These are phyloP conservation scores for Didymella arachidicola DNA, from an alignment of 2,329 filamentous ascomycete species.

Conservation along the genomic window DNA sequence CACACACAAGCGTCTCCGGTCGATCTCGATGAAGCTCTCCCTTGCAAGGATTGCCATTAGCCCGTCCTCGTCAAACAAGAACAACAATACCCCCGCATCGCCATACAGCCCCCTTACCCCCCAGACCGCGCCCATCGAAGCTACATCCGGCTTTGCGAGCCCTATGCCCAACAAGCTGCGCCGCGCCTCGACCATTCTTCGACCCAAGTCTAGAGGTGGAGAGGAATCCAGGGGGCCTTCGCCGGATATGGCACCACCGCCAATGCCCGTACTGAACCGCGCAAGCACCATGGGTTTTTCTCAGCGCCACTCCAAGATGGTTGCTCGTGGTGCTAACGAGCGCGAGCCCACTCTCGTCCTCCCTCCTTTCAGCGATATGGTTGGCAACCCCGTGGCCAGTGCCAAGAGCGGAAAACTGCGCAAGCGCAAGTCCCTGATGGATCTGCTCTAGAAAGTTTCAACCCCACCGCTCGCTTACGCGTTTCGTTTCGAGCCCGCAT, in stretches of 20 bases:
- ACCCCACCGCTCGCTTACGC: constrained; percentile 23
- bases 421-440: constrained; percentile 51
- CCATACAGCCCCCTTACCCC: constrained; percentile 47
- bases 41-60: constrained; percentile 50
- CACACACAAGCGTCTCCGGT: constrained; percentile 48
- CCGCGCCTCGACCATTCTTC: constrained; percentile 42
- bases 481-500: constrained; percentile 30
- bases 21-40: constrained; percentile 49
- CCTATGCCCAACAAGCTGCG: constrained; percentile 38
- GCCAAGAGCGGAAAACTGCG: constrained; percentile 41
- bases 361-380: constrained; percentile 42
- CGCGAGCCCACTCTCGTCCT: constrained; percentile 45
- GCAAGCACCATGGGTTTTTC: constrained; percentile 24
- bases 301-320: constrained; percentile 36
- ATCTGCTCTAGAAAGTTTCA: constrained; percentile 35
- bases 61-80: constrained; percentile 45
- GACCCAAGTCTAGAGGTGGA: constrained; percentile 34
- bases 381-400: constrained; percentile 26
- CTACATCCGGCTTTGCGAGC: constrained; percentile 27
- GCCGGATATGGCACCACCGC: constrained; percentile 36
- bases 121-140: constrained; percentile 41
- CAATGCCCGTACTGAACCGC: constrained; percentile 28
- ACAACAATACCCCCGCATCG: constrained; percentile 36
- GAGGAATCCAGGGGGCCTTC: constrained; percentile 29
- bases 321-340: constrained; percentile 48